Evolutionary conservation across 345 rosid genomes (phyloP).

Genomic region (Jatropha curcas): DNA sequence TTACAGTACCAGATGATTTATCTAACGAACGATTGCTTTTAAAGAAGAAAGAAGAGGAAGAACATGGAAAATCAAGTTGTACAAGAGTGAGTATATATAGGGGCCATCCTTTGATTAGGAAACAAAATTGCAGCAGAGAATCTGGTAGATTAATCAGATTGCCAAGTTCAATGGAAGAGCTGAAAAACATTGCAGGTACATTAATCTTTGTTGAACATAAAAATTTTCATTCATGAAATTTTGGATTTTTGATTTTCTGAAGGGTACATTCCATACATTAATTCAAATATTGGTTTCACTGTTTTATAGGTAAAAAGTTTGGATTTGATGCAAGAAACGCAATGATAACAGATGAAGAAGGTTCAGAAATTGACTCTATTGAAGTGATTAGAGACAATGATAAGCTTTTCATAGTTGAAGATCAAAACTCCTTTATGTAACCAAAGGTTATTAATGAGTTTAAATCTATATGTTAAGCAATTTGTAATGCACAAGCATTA

Average conservation of each 20-base stretch:
- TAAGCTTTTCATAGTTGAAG: constrained; percentile 66
- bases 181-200: constrained; percentile 76
- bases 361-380: constrained; percentile 75
- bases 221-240: no score
- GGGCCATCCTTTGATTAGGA: constrained; percentile 72
- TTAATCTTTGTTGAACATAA: no score
- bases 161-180: constrained; percentile 69
- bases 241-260: no score
- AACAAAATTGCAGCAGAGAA: constrained; percentile 34
- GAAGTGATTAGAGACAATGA: constrained; percentile 90
- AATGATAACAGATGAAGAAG: constrained; percentile 62
- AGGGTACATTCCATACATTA: no score
- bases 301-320: constrained; percentile 57
- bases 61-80: constrained; percentile 2
- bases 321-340: constrained; percentile 59
- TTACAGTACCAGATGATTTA: constrained; percentile 24
- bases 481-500: not conserved
- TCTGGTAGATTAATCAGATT: constrained; percentile 64
- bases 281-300: not conserved
- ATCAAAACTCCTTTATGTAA: constrained; percentile 19
- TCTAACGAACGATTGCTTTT: constrained; percentile 25
- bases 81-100: constrained; percentile 67
- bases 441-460: not conserved
- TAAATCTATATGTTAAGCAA: not conserved
- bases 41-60: constrained; percentile 26